Evolutionary conservation across 768 basidiomycete genomes (phyloP).

Genomic region (Sarcomyxa edulis): DNA sequence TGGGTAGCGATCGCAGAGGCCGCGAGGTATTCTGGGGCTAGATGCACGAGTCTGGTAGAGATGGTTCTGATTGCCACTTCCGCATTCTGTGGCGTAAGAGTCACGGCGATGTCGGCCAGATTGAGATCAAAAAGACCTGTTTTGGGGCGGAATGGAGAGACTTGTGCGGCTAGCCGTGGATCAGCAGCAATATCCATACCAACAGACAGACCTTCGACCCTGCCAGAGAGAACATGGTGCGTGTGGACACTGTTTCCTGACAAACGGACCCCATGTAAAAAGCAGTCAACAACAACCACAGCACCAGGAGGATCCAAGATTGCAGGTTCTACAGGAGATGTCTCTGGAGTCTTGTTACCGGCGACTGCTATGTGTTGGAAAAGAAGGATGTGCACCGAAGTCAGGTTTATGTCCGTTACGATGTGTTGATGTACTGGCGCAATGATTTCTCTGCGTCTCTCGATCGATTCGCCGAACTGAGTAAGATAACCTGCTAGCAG

Average conservation of each 20-base stretch:
- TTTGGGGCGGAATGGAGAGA: too few relatives aligned
- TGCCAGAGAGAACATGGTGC: not conserved
- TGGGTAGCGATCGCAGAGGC: conserved; percentile 26
- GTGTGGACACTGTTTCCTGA: conserved; percentile 1
- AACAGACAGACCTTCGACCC: conserved; percentile 1
- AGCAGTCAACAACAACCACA: conserved; percentile 20
- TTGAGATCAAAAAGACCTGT: too few relatives aligned
- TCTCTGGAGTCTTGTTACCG: conserved; percentile 25
- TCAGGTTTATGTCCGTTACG: conserved; percentile 37
- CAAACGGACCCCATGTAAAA: conserved; percentile 4
- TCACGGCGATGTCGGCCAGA: too few relatives aligned
- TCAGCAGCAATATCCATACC: conserved; percentile 16
- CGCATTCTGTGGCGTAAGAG: too few relatives aligned
- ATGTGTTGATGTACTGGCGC: too few relatives aligned
- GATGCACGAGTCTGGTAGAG: conserved; percentile 28
- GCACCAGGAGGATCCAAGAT: conserved; percentile 24
- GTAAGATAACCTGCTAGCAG: conserved; percentile 37
- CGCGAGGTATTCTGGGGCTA: conserved; percentile 35
- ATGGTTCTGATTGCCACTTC: too few relatives aligned
- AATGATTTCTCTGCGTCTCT: not conserved
- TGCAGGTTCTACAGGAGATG: conserved; percentile 9
- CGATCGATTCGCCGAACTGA: conserved; percentile 20
- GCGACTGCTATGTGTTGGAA: conserved; percentile 41
- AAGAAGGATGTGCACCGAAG: conserved; percentile 32
- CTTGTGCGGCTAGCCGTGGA: too few relatives aligned